Evolutionary conservation across 192 early-diverging fungal species (phyloP).

Genomic region (Rhizophagus clarus): DNA sequence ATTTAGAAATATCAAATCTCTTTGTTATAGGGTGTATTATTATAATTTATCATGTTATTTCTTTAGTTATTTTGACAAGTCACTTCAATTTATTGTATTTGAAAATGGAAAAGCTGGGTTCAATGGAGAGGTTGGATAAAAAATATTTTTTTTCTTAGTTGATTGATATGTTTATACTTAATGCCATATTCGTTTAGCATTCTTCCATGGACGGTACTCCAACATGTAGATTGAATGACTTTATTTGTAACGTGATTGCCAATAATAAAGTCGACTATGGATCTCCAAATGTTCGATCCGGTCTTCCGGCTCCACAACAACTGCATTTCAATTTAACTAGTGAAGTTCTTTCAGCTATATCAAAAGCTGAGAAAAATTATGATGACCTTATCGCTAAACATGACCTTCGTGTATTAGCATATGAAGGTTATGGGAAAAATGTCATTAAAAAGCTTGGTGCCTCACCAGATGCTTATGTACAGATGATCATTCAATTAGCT

Average conservation of each 20-base stretch:
- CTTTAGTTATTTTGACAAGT: conserved; percentile 68
- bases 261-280: conserved; percentile 79
- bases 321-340: conserved; percentile 74
- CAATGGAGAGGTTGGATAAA: conserved; percentile 69
- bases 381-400: conserved; percentile 77
- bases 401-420: conserved; percentile 81
- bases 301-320: conserved; percentile 66
- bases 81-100: conserved; percentile 94
- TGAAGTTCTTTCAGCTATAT: conserved; percentile 60
- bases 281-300: conserved; percentile 48
- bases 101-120: conserved; percentile 98
- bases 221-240: conserved; percentile 88
- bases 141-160: neutral
- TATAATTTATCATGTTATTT: no score
- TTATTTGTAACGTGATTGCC: conserved; percentile 60
- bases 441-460: conserved; percentile 83
- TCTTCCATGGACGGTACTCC: conserved; percentile 95
- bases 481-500: conserved; percentile 96
- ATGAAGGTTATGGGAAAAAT: conserved; percentile 91
- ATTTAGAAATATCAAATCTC: no score
- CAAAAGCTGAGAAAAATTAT: conserved; percentile 77
- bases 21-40: no score
- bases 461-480: conserved; percentile 79
- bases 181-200: conserved; percentile 49
- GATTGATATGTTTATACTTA: neutral